Conservation (phyloP, 1,284 basidiomycete genomes). For the Apiotrichum mycotoxinovorans region DNA sequence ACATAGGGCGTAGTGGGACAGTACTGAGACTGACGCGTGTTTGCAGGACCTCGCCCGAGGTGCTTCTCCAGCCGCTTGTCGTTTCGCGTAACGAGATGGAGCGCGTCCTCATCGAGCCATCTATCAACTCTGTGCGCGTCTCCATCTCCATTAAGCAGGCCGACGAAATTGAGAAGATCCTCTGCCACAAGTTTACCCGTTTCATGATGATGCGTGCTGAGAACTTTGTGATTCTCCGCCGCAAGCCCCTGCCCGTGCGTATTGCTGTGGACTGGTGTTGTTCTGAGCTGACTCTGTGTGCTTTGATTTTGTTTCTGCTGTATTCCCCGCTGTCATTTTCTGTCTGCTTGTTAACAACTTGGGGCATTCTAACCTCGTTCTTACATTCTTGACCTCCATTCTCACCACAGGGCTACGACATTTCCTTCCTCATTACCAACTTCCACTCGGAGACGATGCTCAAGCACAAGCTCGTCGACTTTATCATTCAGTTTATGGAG, state of each 20-base stretch:
- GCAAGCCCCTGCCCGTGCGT: slow-evolving; percentile 83
- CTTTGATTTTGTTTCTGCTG: too few relatives aligned
- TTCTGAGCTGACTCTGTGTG: not conserved
- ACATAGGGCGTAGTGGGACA: too few relatives aligned
- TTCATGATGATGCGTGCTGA: slow-evolving; percentile 99
- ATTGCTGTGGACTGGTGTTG: not conserved
- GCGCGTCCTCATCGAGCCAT: slow-evolving; percentile 92
- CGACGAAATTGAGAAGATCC: slow-evolving; percentile 95
- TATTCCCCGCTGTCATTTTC: too few relatives aligned
- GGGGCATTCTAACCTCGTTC: too few relatives aligned
- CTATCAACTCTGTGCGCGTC: slow-evolving; percentile 92
- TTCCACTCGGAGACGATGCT: slow-evolving; percentile 95
- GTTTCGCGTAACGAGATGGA: slow-evolving; percentile 97
- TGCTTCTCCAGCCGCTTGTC: slow-evolving; percentile 83
- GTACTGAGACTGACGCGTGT: not conserved
- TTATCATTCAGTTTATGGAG: slow-evolving; percentile 99
- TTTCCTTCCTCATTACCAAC: slow-evolving; percentile 98
- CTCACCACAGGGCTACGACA: slow-evolving; percentile 79
- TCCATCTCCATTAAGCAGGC: slow-evolving; percentile 99
- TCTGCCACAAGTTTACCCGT: slow-evolving; percentile 97
- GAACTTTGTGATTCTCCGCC: slow-evolving; percentile 89
- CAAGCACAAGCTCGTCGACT: slow-evolving; percentile 99
- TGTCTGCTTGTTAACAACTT: too few relatives aligned
- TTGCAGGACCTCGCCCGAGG: slow-evolving; percentile 80
- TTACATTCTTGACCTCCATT: too few relatives aligned